phyloP scores from a whole-genome alignment of 2,329 filamentous ascomycete genomes.

The Scortechinia acanthostroma region DNA sequence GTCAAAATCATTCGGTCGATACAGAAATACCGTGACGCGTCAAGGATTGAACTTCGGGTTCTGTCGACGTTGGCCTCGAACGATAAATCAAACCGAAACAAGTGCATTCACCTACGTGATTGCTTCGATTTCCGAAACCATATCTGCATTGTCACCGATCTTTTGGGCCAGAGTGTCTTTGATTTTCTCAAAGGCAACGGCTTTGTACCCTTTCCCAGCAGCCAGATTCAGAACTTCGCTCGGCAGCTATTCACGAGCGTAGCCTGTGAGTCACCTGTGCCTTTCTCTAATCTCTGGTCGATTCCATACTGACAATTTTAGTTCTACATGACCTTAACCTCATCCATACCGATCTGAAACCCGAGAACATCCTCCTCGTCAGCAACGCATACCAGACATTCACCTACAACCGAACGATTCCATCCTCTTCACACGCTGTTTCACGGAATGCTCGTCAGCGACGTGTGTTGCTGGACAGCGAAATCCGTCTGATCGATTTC shows the following conservation, averaged over 20 bases:
- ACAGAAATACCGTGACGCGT: constrained; percentile 95
- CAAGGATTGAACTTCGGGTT: constrained; percentile 86
- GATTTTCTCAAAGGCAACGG: constrained; percentile 93
- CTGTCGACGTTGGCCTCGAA: constrained; percentile 86
- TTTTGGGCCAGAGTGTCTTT: constrained; percentile 87
- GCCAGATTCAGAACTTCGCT: constrained; percentile 95
- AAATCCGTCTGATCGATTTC: constrained; percentile 67
- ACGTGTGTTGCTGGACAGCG: constrained; percentile 58
- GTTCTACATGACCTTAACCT: constrained; percentile 94
- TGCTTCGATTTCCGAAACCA: constrained; percentile 97
- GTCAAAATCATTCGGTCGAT: constrained; percentile 98
- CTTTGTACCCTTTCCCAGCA: constrained; percentile 96
- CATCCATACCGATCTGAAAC: constrained; percentile 80
- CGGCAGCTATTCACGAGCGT: constrained; percentile 96
- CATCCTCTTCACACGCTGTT: constrained; percentile 54
- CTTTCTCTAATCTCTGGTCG: constrained; percentile 3
- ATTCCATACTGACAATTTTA: constrained; percentile 20
- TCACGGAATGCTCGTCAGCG: constrained; percentile 56
- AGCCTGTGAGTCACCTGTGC: constrained; percentile 67
- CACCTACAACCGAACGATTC: constrained; percentile 64
- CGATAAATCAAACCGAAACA: constrained; percentile 84
- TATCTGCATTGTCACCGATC: constrained; percentile 76
- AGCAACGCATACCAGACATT: constrained; percentile 63
- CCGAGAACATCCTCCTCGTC: constrained; percentile 64
- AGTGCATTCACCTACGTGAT: constrained; percentile 91